Evolutionary conservation across 2,329 filamentous ascomycete genomes (phyloP), one percentile per base, ranked within the genome.

Genomic region (Nemania diffusa): DNA sequence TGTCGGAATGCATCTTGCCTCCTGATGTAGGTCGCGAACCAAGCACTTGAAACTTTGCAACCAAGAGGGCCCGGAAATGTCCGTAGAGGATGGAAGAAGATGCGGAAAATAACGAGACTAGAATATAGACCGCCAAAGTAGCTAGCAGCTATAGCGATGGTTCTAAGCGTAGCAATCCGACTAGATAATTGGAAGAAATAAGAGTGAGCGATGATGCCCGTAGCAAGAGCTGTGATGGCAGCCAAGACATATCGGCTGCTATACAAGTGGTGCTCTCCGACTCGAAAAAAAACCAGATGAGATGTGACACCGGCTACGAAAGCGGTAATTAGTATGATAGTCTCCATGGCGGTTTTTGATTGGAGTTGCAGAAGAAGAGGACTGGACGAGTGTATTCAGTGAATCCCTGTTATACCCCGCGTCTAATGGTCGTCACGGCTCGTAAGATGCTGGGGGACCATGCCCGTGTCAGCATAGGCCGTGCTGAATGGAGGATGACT

Each of bases 261-360:
- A 29, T 70, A 52, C 9, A 70, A 34, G 44, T 70, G 68, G 42
- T 70, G 68, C 37, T 70, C 68, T 5, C 68, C 68, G 20, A 64
- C 20, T 20, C 37, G 50, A 29, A 70, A 70, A 37, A 20, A 66
- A 17, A 37, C 29, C 22, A 61, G 20, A 26, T 70, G 53, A 53
- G 61, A 68, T 3, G 20, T 22, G 34, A 66, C 53, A 3, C 66
- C 66, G n/a, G 53, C 57, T n/a, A 15, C 37, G 5, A 56, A 55
- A 37, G 62, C 53, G 29, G 48, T 22, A 6, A 57, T 2, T 2
- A 34, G 13, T 8, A 44, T 27, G 32, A 24, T 48, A 22, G 27
- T 13, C 5, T 65, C 51, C 62, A 65, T 65, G 20, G 11, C 58
- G 50, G 6, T 24, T 17, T 53, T 27, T 3, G 40, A n/a, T n/a